Percentiles rank a stretch among this genome's conserved stretches.
These are phyloP conservation scores for Eragrostis tef DNA, from an alignment of 202 grass and related monocot genomes.

Conservation along the genomic window DNA sequence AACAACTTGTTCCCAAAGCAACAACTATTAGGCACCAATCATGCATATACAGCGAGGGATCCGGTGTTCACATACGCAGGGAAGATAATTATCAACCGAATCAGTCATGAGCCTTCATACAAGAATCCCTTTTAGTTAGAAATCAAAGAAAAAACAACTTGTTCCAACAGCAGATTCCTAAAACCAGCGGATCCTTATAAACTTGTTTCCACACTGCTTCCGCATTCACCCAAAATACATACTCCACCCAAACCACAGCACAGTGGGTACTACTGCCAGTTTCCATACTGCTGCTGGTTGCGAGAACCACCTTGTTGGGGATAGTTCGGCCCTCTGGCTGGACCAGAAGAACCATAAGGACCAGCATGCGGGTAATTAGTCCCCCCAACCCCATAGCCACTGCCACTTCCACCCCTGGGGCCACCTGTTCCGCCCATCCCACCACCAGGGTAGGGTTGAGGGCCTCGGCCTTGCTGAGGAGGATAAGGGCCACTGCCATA, in stretches of 20 bases:
- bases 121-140: too few relatives aligned
- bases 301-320: constrained; percentile 56
- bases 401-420: constrained; percentile 51
- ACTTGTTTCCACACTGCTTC: background rate
- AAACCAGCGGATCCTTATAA: background rate
- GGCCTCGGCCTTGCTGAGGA: constrained; percentile 64
- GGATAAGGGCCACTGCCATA: constrained; percentile 61
- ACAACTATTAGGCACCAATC: too few relatives aligned
- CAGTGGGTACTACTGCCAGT: constrained; percentile 66
- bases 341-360: constrained; percentile 57
- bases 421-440: constrained; percentile 55
- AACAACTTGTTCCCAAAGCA: too few relatives aligned
- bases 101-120: too few relatives aligned
- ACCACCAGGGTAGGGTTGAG: constrained; percentile 60
- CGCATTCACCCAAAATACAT: background rate
- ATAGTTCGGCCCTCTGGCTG: constrained; percentile 56
- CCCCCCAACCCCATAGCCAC: constrained; percentile 54
- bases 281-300: constrained; percentile 71
- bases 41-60: background rate
- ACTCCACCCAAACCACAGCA: background rate
- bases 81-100: too few relatives aligned
- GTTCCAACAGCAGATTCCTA: background rate
- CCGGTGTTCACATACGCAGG: too few relatives aligned
- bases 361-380: constrained; percentile 70
- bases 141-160: too few relatives aligned